phyloP scores from a whole-genome alignment of 2,329 filamentous ascomycete species.

The Pseudogymnoascus sp. region DNA sequence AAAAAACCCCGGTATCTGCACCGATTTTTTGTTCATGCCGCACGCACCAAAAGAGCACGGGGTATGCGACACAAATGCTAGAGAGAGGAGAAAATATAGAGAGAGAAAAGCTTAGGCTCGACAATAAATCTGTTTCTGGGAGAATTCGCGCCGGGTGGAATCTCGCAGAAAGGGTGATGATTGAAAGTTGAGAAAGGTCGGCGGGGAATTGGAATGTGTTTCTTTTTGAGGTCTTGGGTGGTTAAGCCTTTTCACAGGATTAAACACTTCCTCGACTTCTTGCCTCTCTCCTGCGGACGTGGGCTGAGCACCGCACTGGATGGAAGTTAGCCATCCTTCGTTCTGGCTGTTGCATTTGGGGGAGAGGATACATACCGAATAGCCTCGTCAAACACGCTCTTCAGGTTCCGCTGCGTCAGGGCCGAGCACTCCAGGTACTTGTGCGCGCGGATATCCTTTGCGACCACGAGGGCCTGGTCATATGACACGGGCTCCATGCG shows the following conservation, averaged over 20 bases:
- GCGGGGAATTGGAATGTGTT: not conserved
- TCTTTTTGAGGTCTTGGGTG: not conserved
- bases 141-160: not conserved
- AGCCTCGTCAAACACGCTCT: slow-evolving; percentile 97
- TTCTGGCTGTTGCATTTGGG: not conserved
- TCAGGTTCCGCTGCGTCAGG: slow-evolving; percentile 89
- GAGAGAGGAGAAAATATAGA: not conserved
- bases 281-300: slow-evolving; percentile 46
- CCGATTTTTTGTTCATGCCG: not conserved
- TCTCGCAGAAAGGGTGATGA: not conserved
- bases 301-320: slow-evolving; percentile 64
- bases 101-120: not conserved
- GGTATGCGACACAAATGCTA: not conserved
- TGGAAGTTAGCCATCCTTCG: slow-evolving; percentile 11
- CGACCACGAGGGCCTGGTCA: slow-evolving; percentile 78
- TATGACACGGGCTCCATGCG: slow-evolving; percentile 97
- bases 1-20: not conserved
- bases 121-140: not conserved
- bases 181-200: not conserved
- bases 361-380: slow-evolving; percentile 62
- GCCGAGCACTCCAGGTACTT: slow-evolving; percentile 99
- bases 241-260: slow-evolving; percentile 43
- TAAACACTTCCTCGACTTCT: slow-evolving; percentile 59
- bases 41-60: not conserved
- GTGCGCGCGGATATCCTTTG: slow-evolving; percentile 89